Evolutionary conservation across 2,329 filamentous ascomycete species (phyloP), one percentile per base, ranked within the genome.

Genomic region (Stromatinia cepivora): DNA sequence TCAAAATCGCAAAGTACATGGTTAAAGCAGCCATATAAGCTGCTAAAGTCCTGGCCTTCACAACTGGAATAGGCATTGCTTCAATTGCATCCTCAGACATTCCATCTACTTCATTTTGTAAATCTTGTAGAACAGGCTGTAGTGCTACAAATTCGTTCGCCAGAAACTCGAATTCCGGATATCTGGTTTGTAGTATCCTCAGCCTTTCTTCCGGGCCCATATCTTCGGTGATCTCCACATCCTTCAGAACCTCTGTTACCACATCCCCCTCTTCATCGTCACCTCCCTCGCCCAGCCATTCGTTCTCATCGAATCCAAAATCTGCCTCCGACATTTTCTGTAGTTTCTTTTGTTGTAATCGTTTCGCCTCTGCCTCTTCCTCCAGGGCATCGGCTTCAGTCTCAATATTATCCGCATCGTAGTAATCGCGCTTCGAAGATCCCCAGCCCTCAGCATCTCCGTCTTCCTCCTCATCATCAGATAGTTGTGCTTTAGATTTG

Each of bases 1-100:
- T 92, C n/a, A 99, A 82, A 48, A 98, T 86, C 50, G 94, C 92
- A 79, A 99, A 97, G 80, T 99, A 99, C 88, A 97, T 94, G 62
- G 92, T 90, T 74, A 99, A 84, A 1, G 92, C 86, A 56, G 92
- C 93, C 34, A 98, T 84, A 78, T 99, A 98, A 70, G 93, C 92
- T 7, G 92, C 90, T 52, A 97, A 83, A 15, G 94, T 88, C 79
- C 92, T 89, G 78, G 91, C 90, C 79, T 94, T 95, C 70, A 92
- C 84, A 11, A 89, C 83, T 9, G 65, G 70, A 6, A 56, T 53
- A 20, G 65, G 67, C 20, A 62, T 48, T 11, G 46, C 53, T 20
- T 75, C 75, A 9, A 81, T 81, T 42, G 42, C 42, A 34, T 63
- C 22, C 31, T 68, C 66, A 2, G 66, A 53, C 25, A 50, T 46